Evolutionary conservation across 78 protist genomes (phyloP), one percentile per base, ranked within the genome.

Genomic region (Tieghemostelium lacteum): DNA sequence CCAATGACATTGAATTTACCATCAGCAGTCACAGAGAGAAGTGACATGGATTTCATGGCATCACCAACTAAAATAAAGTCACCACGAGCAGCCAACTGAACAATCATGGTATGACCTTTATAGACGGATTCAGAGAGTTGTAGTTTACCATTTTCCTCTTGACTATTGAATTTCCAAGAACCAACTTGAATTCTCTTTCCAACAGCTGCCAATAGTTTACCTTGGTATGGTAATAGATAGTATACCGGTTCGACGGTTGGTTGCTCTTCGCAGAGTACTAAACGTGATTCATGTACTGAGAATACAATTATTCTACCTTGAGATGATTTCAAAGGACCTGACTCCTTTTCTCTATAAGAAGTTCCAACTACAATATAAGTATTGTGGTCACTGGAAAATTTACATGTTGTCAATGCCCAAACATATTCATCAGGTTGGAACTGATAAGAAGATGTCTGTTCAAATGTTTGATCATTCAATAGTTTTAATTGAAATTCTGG

Each of bases 11-110:
- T 73, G 16, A 93, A n/a, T 1, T 64, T 33, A 8, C 86, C 64
- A 73, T 55, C 26, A 0, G 34, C 45, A 19, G 52, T 52, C 26
- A 24, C 57, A 2, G n/a, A 36, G 40, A 93, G 85, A 20, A 98
- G 72, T 20, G 94, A 31, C 52, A 97, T 39, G n/a, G 92, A 61
- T 54, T 93, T 93, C 97, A 96, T 95, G 66, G 96, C 61, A 66
- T 97, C 98, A n/a, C 97, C 98, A 26, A 92, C 99, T 2, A 97
- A 34, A 20, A 97, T 78, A 74, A 94, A 95, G 64, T 97, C 97
- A 33, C 97, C 98, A 54, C 95, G 69, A 14, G 86, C 6, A 45
- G 49, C 73, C 31, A 95, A 40, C 26, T 22, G 77, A n/a, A 76
- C 40, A 5, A 67, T 92, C 31, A 96, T 64, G 24, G 96, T 87